Base-by-base conservation (phyloP, 1,284 basidiomycete species). In the Cystobasidium slooffiae region DNA sequence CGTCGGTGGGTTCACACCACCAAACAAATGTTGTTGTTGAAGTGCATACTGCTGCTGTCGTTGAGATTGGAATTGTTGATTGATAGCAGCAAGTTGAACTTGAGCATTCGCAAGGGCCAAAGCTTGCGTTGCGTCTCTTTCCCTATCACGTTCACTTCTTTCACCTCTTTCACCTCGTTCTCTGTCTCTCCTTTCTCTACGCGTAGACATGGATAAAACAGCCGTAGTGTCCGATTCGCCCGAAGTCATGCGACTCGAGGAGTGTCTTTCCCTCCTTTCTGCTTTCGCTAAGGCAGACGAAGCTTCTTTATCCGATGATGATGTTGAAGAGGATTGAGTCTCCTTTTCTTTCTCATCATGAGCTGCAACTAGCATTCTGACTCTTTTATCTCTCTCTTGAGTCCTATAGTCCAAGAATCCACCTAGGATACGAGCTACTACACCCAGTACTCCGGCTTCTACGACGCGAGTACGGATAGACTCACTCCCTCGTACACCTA, bases 401-500 rank as follows among this genome's bases (percentile, higher is more conserved):
- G 83, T 80, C 77, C 90, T 83, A 43, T 81, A 81, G 52, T 80
- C 78, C 31, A 84, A 78, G 76, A 83, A 98, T 39, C 92, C 92
- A 83, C 97, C 94, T 43, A 99, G 86, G 43, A 99, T 92, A 79
- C 93, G 93, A 6, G 94, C 93, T 1, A 97, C 94, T 47, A 98
- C 91, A 75, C 97, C 93, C 20, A 99, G 86, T 1, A 95, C 94
- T 37, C 96, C 96, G 0, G 95, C 94, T 82, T 98, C 94, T 2
- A 99, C 97, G 22, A 99, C 95, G 4, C 95, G 86, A 70, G 91
- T 92, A 55, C 96, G 86, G 78, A 96, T 94, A 37, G 88, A 87
- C 82, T 99, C 96, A 77, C 89, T 93, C n/a, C 97, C 97, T 49
- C 96, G 87, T 0, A 99, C 95, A 59, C 97, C 96, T 78, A 99